Evolutionary conservation across 176 grass and related monocot genomes (phyloP).

Genomic region (Triticum aestivum): IWGSC_CS_RefSeq_v2.1 NC_057804.1:632737271-632737770

Average conservation of each 20-base stretch:
- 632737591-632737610: conserved; percentile 89
- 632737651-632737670: conserved; percentile 75
- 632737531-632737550: background rate
- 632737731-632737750: conserved; percentile 1
- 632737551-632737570: background rate
- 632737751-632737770: conserved; percentile 8
- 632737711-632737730: conserved; percentile 5
- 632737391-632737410: conserved; percentile 85
- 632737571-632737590: conserved; percentile 45
- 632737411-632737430: conserved; percentile 95
- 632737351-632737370: background rate
- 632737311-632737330: background rate
- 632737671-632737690: conserved; percentile 84
- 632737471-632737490: background rate
- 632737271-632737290: background rate
- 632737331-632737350: background rate
- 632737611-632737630: conserved; percentile 87
- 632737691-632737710: conserved; percentile 35
- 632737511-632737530: conserved; percentile 1
- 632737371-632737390: conserved; percentile 38
- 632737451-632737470: conserved; percentile 11
- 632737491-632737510: background rate
- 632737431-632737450: conserved; percentile 69
- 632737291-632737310: background rate
- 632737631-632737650: conserved; percentile 78